phyloP scores from a whole-genome alignment of 495 filamentous ascomycete species.

The Annulohypoxylon nitens region DNA sequence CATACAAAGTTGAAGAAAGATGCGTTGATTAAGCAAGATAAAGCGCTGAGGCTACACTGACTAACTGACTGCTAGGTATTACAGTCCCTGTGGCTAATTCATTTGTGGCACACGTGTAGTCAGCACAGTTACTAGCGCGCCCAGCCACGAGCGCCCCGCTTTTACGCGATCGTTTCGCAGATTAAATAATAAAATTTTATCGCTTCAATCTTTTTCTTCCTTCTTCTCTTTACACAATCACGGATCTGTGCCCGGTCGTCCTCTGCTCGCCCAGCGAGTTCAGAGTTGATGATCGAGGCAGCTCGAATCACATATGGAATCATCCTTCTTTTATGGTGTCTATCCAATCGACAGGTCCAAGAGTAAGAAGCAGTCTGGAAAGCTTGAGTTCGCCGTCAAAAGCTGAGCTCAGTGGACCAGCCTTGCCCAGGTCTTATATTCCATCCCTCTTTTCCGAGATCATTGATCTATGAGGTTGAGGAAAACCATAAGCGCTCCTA shows the following conservation, averaged over 20 bases:
- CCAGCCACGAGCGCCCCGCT: slow-evolving; percentile 25
- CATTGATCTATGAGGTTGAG: slow-evolving; percentile 85
- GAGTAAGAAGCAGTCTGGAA: slow-evolving; percentile 70
- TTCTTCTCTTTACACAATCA: slow-evolving; percentile 65
- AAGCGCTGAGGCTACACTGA: no score
- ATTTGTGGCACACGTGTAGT: slow-evolving; percentile 13
- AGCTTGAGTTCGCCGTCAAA: slow-evolving; percentile 75
- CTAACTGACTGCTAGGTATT: no score
- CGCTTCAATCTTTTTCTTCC: slow-evolving; percentile 29
- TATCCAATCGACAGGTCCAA: slow-evolving; percentile 95
- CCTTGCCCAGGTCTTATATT: slow-evolving; percentile 83
- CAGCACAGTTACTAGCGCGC: slow-evolving; percentile 33
- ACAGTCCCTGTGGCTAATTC: not conserved
- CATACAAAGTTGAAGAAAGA: no score
- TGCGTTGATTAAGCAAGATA: no score
- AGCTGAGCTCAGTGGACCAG: slow-evolving; percentile 76
- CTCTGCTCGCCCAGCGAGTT: slow-evolving; percentile 66
- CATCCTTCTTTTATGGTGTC: slow-evolving; percentile 77
- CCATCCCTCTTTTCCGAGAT: slow-evolving; percentile 84
- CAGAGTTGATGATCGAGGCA: slow-evolving; percentile 84
- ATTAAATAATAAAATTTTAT: slow-evolving; percentile 47
- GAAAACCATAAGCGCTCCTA: slow-evolving; percentile 86
- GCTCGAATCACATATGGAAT: slow-evolving; percentile 87
- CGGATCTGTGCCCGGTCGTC: slow-evolving; percentile 89
- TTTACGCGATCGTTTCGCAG: slow-evolving; percentile 18